Percentiles rank a stretch among this genome's conserved stretches.
phyloP scores from a whole-genome alignment of 1,139 yeast species.

The Yamadazyma pseudoaaseri region DNA sequence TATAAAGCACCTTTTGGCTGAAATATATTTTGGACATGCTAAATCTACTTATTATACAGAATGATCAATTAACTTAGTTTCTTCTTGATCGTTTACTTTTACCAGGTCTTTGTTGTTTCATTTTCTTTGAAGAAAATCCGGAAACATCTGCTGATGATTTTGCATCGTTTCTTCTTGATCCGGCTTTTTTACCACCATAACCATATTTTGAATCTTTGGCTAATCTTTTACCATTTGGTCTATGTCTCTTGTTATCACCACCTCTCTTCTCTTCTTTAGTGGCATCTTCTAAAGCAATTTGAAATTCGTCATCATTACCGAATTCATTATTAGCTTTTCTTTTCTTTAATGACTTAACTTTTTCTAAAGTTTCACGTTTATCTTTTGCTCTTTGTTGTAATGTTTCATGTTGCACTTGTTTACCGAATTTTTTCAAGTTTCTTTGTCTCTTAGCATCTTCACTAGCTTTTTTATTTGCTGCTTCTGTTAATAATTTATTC shows the following conservation, averaged over 20 bases:
- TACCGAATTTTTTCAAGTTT: conserved; percentile 93
- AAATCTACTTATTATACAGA: conserved; percentile 6
- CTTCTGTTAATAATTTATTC: conserved; percentile 77
- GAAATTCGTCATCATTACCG: conserved; percentile 56
- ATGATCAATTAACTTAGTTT: conserved; percentile 5
- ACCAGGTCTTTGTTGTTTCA: conserved; percentile 71
- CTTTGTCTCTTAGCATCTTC: conserved; percentile 95
- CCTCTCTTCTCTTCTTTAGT: conserved; percentile 43
- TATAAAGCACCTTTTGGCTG: neutral
- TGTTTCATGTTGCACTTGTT: conserved; percentile 93
- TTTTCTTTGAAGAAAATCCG: conserved; percentile 57
- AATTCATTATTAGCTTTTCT: conserved; percentile 81
- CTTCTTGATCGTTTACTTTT: conserved; percentile 58
- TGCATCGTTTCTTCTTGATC: conserved; percentile 71
- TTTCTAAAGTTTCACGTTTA: conserved; percentile 86
- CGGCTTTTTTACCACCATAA: conserved; percentile 75
- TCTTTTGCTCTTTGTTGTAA: conserved; percentile 93
- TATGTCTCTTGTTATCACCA: conserved; percentile 40
- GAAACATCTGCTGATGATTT: conserved; percentile 69
- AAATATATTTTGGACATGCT: neutral
- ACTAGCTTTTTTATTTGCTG: conserved; percentile 86
- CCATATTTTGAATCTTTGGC: conserved; percentile 66
- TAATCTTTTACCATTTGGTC: conserved; percentile 59
- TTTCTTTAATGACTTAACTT: conserved; percentile 83
- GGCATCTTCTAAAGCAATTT: conserved; percentile 88